phyloP scores from a whole-genome alignment of 2,329 filamentous ascomycete genomes.

The Purpureocillium takamizusanense region DNA sequence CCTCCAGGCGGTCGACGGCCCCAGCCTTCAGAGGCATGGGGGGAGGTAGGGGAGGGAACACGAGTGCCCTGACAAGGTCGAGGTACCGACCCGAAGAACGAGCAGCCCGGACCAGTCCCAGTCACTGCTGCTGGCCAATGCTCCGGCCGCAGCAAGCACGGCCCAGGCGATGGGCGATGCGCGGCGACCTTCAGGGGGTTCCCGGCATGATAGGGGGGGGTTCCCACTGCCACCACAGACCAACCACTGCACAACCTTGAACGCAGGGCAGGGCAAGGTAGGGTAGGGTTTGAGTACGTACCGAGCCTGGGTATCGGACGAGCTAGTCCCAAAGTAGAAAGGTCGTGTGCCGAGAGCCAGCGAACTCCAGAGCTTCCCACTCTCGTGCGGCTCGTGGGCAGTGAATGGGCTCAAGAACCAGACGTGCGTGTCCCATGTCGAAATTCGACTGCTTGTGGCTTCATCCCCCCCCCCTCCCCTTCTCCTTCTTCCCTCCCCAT shows the following conservation, averaged over 20 bases:
- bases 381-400: no score
- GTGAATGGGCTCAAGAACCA: no score
- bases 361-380: not conserved
- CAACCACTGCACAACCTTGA: no score
- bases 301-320: slow-evolving; percentile 10
- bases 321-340: slow-evolving; percentile 6
- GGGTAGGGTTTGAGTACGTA: not conserved
- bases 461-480: no score
- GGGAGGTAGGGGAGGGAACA: not conserved
- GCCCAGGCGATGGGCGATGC: slow-evolving; percentile 6
- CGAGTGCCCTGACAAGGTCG: not conserved
- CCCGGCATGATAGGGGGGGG: not conserved
- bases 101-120: not conserved
- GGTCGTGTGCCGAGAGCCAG: not conserved
- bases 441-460: no score
- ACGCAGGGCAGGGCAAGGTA: not conserved
- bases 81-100: slow-evolving; percentile 4
- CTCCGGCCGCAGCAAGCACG: slow-evolving; percentile 1
- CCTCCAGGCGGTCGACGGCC: no score
- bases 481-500: no score
- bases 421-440: no score
- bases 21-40: no score
- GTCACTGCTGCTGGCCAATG: no score
- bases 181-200: slow-evolving; percentile 6
- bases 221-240: no score